These are phyloP conservation scores for Thecaphora thlaspeos DNA, from an alignment of 1,284 basidiomycete species.

Conservation along the genomic window DNA sequence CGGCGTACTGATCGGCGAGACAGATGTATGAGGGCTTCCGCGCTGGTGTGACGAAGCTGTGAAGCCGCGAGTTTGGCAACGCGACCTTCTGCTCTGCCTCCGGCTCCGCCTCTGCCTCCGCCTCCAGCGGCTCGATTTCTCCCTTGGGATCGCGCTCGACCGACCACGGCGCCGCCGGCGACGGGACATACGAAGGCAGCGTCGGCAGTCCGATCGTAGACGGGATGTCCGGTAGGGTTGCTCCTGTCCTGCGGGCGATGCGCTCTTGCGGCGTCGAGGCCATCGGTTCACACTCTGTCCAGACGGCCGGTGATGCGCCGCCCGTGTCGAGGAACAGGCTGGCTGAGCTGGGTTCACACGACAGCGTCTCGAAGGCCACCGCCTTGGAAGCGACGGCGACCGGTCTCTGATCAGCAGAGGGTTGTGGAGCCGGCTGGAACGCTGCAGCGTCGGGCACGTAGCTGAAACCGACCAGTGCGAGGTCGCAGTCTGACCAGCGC, in stretches of 20 bases:
- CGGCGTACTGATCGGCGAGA: conserved; percentile 18
- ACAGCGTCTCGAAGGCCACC: not conserved
- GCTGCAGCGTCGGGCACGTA: conserved; percentile 21
- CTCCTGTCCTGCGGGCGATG: not conserved
- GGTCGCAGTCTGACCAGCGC: conserved; percentile 44
- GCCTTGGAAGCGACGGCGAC: not conserved
- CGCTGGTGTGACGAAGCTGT: conserved; percentile 43
- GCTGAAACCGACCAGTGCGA: conserved; percentile 45
- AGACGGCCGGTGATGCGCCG: not conserved
- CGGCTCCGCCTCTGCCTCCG: too few relatives aligned
- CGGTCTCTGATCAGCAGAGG: too few relatives aligned
- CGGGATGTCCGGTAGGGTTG: not conserved
- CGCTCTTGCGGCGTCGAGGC: not conserved
- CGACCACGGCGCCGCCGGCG: not conserved
- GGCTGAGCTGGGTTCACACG: not conserved
- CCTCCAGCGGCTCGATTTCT: too few relatives aligned
- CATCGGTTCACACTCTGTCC: not conserved
- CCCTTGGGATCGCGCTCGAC: not conserved
- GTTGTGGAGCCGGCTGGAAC: not conserved
- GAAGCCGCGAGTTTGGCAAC: conserved; percentile 9
- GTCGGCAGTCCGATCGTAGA: not conserved
- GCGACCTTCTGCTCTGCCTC: not conserved
- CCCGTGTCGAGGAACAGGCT: not conserved
- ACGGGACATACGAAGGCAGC: not conserved
- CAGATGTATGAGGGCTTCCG: conserved; percentile 39